These are phyloP conservation scores for Galerina sulciceps DNA, from an alignment of 768 basidiomycete genomes.

Conservation along the genomic window DNA sequence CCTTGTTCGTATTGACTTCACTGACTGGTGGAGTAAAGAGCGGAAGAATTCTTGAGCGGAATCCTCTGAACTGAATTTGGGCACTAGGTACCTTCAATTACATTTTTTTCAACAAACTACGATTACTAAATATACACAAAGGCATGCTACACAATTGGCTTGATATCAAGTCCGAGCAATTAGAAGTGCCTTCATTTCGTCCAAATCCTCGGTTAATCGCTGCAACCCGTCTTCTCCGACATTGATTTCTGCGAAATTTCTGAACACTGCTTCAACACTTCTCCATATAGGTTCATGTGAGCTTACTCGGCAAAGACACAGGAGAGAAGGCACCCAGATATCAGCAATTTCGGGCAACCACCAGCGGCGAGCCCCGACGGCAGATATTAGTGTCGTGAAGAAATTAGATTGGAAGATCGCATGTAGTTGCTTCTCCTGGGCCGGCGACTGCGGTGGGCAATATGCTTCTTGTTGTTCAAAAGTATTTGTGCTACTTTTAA, in stretches of 20 bases:
- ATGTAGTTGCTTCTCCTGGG: constrained; percentile 24
- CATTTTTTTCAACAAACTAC: not conserved
- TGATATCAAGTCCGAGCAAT: not conserved
- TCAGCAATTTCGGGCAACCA: constrained; percentile 42
- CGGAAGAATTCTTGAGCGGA: not conserved
- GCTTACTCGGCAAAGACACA: constrained; percentile 34
- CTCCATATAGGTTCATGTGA: constrained; percentile 37
- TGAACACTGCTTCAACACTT: constrained; percentile 32
- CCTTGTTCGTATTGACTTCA: constrained; percentile 54
- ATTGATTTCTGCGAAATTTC: constrained; percentile 26
- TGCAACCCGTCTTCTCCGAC: constrained; percentile 22
- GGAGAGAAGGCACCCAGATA: constrained; percentile 40
- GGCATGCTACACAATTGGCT: not conserved
- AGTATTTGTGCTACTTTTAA: constrained; percentile 30
- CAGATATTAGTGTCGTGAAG: constrained; percentile 36
- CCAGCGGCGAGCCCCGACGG: constrained; percentile 36
- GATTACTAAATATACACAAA: not conserved
- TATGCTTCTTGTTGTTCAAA: constrained; percentile 4
- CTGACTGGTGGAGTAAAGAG: constrained; percentile 58
- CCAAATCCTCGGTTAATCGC: constrained; percentile 12
- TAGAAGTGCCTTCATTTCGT: constrained; percentile 11
- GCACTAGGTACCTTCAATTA: not conserved
- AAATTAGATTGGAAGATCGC: constrained; percentile 40
- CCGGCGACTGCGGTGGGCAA: constrained; percentile 14
- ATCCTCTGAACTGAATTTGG: not conserved